Evolutionary conservation across 805 yeast genomes (phyloP), one percentile per base, ranked within the genome.

Genomic region (Candida chilensis): DNA sequence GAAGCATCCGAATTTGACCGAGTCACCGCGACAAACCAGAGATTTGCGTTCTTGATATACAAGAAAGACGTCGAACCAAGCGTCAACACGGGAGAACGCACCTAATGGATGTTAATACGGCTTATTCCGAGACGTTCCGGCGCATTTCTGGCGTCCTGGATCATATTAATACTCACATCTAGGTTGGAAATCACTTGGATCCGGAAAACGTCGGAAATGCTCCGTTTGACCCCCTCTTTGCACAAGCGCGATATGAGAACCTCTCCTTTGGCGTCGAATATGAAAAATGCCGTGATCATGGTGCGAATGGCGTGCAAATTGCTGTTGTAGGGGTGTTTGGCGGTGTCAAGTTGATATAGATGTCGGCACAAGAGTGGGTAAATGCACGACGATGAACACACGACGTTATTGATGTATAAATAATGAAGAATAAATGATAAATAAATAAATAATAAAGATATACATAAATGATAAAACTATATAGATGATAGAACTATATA

Each of bases 41-140:
- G 42, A 30, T 67, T 60, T 10, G 64, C 65, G 17, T 68, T 61
- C 39, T 72, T 73, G 28, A 84, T 77, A 46, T 86, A 88, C 32
- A 86, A 67, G 48, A 90, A 92, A 0, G 95, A 80, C 0, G 97
- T 92, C 0, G 95, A 84, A 1, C 97, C 97, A 27, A 92, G 57
- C 0, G 97, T 92, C 27, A 90, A 57, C 1, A 82, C 66, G 0
- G 92, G 90, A 0, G 85, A 71, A 37, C 77, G 58, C n/a, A 64
- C 57, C 50, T 56, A 27, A 18, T 9, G 8, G 5, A n/a, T 25
- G 8, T 25, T 16, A 25, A 18, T 25, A 25, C 16, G n/a, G n/a
- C 18, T 25, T 25, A 8, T 10, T 25, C 14, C 13, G 14, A 10
- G 12, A 12, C 13, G 26, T 11, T 9, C 13, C 14, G 12, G 12